Percentiles rank a stretch among this genome's conserved stretches.
These are phyloP conservation scores for Tricholoma matsutake DNA, from an alignment of 768 basidiomycete species.

Conservation along the genomic window DNA sequence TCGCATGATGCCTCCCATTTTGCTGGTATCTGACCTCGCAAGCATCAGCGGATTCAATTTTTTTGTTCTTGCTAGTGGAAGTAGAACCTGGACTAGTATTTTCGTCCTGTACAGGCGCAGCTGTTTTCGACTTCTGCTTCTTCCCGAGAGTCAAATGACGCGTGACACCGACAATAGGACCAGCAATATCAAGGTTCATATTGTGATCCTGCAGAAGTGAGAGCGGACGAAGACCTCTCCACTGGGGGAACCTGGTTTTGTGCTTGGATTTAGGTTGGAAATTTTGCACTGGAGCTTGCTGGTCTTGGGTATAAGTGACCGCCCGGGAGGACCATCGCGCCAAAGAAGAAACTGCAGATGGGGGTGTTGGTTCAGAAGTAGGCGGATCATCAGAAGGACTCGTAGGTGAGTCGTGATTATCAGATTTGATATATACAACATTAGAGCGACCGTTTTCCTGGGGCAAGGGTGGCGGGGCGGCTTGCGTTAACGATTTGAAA, in stretches of 20 bases:
- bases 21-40: conserved; percentile 59
- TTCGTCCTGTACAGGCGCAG: conserved; percentile 31
- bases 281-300: conserved; percentile 46
- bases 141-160: conserved; percentile 59
- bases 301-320: conserved; percentile 52
- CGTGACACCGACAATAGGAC: conserved; percentile 26
- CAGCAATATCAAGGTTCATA: conserved; percentile 29
- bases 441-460: conserved; percentile 48
- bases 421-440: conserved; percentile 64
- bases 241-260: conserved; percentile 38
- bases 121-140: conserved; percentile 42
- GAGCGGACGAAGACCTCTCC: conserved; percentile 55
- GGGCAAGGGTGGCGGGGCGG: conserved; percentile 34
- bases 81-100: conserved; percentile 36
- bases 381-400: conserved; percentile 10
- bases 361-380: conserved; percentile 17
- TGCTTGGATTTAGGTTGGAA: conserved; percentile 23
- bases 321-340: conserved; percentile 48
- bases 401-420: conserved; percentile 33
- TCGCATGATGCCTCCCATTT: conserved; percentile 54
- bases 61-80: conserved; percentile 35
- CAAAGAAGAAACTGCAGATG: conserved; percentile 36
- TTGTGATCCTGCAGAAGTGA: conserved; percentile 62
- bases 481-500: conserved; percentile 26
- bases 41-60: conserved; percentile 60